These are phyloP conservation scores for Trichomonas vaginalis DNA, from an alignment of 208 protist species.

Conservation along the genomic window DNA sequence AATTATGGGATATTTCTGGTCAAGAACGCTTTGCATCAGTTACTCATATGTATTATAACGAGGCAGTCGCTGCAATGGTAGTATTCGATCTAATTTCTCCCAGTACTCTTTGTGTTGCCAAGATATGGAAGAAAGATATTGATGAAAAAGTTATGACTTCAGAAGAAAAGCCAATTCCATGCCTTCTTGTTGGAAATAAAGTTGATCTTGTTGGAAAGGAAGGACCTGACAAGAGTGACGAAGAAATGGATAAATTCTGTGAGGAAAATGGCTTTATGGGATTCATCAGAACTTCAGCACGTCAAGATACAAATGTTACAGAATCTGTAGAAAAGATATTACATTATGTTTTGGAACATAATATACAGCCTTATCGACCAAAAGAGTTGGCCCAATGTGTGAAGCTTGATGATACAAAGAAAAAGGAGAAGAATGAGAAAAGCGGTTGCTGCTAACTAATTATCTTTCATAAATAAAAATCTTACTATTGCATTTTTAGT, in stretches of 20 bases:
- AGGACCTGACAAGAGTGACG: background rate
- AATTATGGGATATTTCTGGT: conserved; percentile 18
- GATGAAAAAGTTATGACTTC: background rate
- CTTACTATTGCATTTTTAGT: no score
- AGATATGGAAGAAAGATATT: conserved; percentile 15
- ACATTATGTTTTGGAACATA: background rate
- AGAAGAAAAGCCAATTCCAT: background rate
- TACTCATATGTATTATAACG: background rate
- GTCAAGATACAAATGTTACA: background rate
- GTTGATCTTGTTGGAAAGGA: background rate
- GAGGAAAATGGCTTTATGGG: background rate
- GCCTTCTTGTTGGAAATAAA: background rate
- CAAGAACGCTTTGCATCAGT: background rate
- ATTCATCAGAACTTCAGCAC: background rate
- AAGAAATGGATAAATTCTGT: background rate
- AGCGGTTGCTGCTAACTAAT: background rate
- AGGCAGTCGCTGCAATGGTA: background rate
- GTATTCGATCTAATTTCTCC: background rate
- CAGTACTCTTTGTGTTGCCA: background rate
- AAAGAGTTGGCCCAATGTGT: background rate
- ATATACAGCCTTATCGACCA: background rate
- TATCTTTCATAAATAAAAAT: no score
- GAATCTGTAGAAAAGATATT: background rate
- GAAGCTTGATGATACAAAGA: background rate
- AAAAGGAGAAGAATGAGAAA: background rate